These are phyloP conservation scores for Verticillium nubilum DNA, from an alignment of 2,329 filamentous ascomycete species.

Conservation along the genomic window DNA sequence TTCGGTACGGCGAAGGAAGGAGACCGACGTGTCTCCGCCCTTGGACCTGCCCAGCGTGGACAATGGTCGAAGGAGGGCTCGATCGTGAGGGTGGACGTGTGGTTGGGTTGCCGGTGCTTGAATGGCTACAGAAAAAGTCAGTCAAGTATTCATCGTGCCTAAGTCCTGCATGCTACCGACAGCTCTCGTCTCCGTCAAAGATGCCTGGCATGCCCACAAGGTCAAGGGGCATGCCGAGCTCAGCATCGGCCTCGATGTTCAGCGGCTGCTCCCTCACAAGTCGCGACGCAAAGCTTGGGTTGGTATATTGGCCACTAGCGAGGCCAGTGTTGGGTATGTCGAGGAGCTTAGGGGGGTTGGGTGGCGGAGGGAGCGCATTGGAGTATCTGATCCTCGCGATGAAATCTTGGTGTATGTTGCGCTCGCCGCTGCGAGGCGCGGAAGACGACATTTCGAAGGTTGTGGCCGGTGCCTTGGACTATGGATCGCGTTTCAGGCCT, in stretches of 20 bases:
- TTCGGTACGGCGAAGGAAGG: constrained; percentile 92
- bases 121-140: constrained; percentile 55
- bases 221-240: constrained; percentile 96
- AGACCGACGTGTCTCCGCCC: constrained; percentile 70
- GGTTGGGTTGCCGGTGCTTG: constrained; percentile 70
- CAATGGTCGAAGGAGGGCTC: constrained; percentile 75
- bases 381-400: constrained; percentile 93
- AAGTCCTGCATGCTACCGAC: constrained; percentile 42
- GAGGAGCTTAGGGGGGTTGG: constrained; percentile 91
- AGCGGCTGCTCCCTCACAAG: constrained; percentile 86
- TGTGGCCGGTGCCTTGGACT: background rate
- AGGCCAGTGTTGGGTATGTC: constrained; percentile 94
- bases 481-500: background rate
- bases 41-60: constrained; percentile 81
- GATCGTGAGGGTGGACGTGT: constrained; percentile 75
- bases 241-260: constrained; percentile 95
- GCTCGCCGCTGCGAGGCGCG: constrained; percentile 41
- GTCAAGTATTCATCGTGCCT: background rate
- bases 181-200: constrained; percentile 91
- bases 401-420: constrained; percentile 84
- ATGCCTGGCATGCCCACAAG: constrained; percentile 91
- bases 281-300: constrained; percentile 81
- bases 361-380: constrained; percentile 90
- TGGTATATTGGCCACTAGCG: constrained; percentile 81
- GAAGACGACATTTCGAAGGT: constrained; percentile 23